These are phyloP conservation scores for Nidularia sp. DNA, from an alignment of 768 basidiomycete genomes.

Conservation along the genomic window DNA sequence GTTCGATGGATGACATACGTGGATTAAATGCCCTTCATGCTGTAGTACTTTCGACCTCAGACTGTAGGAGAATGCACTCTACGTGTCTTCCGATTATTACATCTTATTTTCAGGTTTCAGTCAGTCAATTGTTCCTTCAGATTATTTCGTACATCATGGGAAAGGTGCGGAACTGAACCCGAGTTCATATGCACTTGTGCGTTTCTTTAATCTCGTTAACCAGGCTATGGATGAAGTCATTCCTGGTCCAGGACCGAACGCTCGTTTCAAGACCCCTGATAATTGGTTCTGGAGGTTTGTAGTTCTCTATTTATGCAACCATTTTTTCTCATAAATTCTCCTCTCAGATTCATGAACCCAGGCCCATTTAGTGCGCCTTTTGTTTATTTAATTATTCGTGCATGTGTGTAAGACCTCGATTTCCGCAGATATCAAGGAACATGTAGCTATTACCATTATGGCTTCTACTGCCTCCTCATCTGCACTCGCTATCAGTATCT, in stretches of 20 bases:
- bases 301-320: not conserved
- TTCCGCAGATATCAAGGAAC: slow-evolving; percentile 32
- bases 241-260: slow-evolving; percentile 14
- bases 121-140: slow-evolving; percentile 35
- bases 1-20: not conserved
- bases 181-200: not conserved
- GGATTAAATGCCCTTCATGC: not conserved
- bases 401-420: not conserved
- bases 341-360: slow-evolving; percentile 37
- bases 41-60: slow-evolving; percentile 36
- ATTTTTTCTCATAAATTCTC: not conserved
- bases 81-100: not conserved
- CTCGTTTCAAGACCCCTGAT: slow-evolving; percentile 16
- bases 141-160: slow-evolving; percentile 42
- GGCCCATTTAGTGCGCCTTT: slow-evolving; percentile 25
- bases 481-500: slow-evolving; percentile 48
- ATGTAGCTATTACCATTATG: slow-evolving; percentile 54
- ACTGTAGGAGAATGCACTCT: slow-evolving; percentile 11
- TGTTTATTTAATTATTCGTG: slow-evolving; percentile 10
- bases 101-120: slow-evolving; percentile 17
- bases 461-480: slow-evolving; percentile 46
- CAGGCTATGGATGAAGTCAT: slow-evolving; percentile 25
- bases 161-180: slow-evolving; percentile 14
- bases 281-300: slow-evolving; percentile 30
- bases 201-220: not conserved